Evolutionary conservation across 2,329 filamentous ascomycete species (phyloP), one percentile per base, ranked within the genome.

Genomic region (Paracamarosporium sp.): DNA sequence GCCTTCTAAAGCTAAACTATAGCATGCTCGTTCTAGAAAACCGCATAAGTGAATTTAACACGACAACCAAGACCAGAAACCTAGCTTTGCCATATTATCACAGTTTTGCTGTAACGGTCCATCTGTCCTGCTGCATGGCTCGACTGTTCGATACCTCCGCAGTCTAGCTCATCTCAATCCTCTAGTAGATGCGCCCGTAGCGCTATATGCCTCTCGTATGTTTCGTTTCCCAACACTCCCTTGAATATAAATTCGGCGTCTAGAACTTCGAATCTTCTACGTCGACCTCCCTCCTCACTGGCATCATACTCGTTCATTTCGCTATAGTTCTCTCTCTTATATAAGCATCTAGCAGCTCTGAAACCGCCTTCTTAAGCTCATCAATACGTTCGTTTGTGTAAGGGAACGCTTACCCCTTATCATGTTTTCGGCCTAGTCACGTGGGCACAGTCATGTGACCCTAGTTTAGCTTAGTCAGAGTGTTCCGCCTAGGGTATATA

Each of bases 361-460:
- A 55, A 2, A 61, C 61, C 12, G 25, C 62, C 1, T 2, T 27
- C 50, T 66, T 64, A n/a, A 68, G 43, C 38, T 68, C 61, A 20
- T 60, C 59, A 22, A 67, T 61, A 2, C 61, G 53, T 28, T 64
- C n/a, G n/a, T n/a, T n/a, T n/a, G n/a, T n/a, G n/a, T n/a, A n/a
- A n/a, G n/a, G n/a, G n/a, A n/a, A n/a, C n/a, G n/a, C n/a, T n/a
- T n/a, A n/a, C n/a, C n/a, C n/a, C n/a, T n/a, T n/a, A n/a, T n/a
- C n/a, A n/a, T n/a, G n/a, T n/a, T n/a, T n/a, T n/a, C n/a, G n/a
- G n/a, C n/a, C n/a, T n/a, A n/a, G n/a, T n/a, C n/a, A n/a, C n/a
- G n/a, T n/a, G n/a, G n/a, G n/a, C n/a, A n/a, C n/a, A n/a, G n/a
- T n/a, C n/a, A n/a, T n/a, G n/a, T n/a, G n/a, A n/a, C n/a, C n/a